Conservation (phyloP, 306 rosid genomes). For the Vicia faba region DNA sequence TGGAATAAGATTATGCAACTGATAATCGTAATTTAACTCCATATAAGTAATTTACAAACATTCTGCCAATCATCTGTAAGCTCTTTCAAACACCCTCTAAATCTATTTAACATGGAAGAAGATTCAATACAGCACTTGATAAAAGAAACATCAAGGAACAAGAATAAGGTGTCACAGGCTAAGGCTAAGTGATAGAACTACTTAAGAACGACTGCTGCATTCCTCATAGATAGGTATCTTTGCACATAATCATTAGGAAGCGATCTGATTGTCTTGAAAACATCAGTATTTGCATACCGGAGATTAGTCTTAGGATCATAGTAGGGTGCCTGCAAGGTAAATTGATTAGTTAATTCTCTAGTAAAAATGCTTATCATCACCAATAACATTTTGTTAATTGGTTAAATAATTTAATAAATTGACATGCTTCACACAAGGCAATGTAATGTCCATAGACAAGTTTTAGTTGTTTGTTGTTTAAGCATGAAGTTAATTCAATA, state of each 20-base stretch:
- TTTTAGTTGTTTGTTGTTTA: neutral
- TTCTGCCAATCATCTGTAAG: neutral
- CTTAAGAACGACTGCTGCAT: slow-evolving; percentile 83
- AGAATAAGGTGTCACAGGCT: slow-evolving; percentile 1
- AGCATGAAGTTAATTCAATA: slow-evolving; percentile 3
- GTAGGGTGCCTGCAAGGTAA: slow-evolving; percentile 81
- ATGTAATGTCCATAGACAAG: slow-evolving; percentile 8
- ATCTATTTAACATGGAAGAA: slow-evolving; percentile 21
- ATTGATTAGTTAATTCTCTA: slow-evolving; percentile 18
- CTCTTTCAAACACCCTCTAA: neutral
- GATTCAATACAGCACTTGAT: neutral
- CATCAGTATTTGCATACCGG: slow-evolving; percentile 77
- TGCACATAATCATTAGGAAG: slow-evolving; percentile 93
- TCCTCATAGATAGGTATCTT: slow-evolving; percentile 75
- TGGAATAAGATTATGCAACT: neutral
- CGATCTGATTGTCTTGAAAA: slow-evolving; percentile 75
- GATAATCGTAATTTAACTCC: neutral
- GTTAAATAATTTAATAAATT: neutral
- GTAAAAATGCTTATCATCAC: slow-evolving; percentile 1
- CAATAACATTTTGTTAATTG: neutral
- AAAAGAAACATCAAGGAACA: neutral
- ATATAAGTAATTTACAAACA: neutral
- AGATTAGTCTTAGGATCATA: slow-evolving; percentile 87
- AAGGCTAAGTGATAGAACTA: slow-evolving; percentile 34
- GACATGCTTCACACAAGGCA: slow-evolving; percentile 1